Base-by-base conservation (phyloP, 2,329 filamentous ascomycete genomes). In the Trichoderma arundinaceum region DNA sequence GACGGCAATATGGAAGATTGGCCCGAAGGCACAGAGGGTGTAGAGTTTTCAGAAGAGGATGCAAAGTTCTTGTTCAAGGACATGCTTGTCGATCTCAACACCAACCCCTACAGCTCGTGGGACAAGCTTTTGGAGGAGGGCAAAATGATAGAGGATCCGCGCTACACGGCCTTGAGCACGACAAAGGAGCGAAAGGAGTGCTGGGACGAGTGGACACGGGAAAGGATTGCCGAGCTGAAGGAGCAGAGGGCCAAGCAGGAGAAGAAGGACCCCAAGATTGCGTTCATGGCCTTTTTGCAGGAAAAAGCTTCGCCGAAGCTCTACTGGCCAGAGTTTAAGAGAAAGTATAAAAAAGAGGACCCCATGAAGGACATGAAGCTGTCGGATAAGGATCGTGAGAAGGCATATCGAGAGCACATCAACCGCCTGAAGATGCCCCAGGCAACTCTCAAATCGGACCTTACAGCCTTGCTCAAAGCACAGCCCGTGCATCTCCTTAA, bases 281-380 rank as follows among this genome's bases (percentile, higher is more conserved):
- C 90, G 0, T 99, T 96, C 76, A 80, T 98, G 67, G 85, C 86
- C 0, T 90, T 99, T 69, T 81, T 99, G 35, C 88, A 94, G 69
- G 86, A 90, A 56, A 86, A 92, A 70, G 94, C 94, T 0, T 95
- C 90, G 0, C 90, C 92, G 0, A 98, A 97, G 78, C 84, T 99
- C 1, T 99, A 96, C 82, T 99, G 95, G 95, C 90, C 92, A 0
- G 95, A 99, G 75, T 99, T 99, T 79, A 92, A 92, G 72, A 85
- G 95, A 39, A 99, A 97, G 75, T 95, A 88, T 78, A 90, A 90
- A 70, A 94, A 90, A 69, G 93, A 96, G 69, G 77, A 86, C 0
- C 85, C 89, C 60, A 93, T 99, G 90, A 90, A 89, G 67, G 90
- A 94, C 66, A 81, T 86, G 35, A 85, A 83, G 58, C 81, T 94